Evolutionary conservation across 331 rosid genomes (phyloP).

Genomic region (Spiraea crenata): DNA sequence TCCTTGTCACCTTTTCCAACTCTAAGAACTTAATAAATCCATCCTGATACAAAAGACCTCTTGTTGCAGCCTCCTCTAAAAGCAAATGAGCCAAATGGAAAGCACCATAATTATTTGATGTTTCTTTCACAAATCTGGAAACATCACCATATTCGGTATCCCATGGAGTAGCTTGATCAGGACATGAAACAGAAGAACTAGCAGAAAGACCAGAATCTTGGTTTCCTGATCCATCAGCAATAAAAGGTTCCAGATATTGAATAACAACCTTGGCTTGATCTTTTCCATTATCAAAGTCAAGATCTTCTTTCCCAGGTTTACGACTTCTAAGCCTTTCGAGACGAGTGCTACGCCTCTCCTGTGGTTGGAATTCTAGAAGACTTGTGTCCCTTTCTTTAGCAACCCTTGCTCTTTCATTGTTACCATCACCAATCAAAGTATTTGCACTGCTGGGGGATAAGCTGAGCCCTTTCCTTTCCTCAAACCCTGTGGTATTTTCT

Average conservation of each 20-base stretch:
- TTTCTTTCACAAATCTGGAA: slow-evolving; percentile 57
- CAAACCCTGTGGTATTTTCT: slow-evolving; percentile 41
- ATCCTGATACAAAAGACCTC: slow-evolving; percentile 54
- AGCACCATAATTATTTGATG: slow-evolving; percentile 75
- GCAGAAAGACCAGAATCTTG: slow-evolving; percentile 37
- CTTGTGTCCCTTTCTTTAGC: slow-evolving; percentile 66
- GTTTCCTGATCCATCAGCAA: slow-evolving; percentile 47
- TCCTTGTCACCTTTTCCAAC: slow-evolving; percentile 86
- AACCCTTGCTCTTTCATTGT: slow-evolving; percentile 41
- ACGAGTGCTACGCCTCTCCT: slow-evolving; percentile 94
- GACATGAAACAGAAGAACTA: slow-evolving; percentile 29
- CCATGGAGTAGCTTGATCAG: slow-evolving; percentile 39
- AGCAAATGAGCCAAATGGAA: slow-evolving; percentile 83
- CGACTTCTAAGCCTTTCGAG: slow-evolving; percentile 95
- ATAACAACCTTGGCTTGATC: slow-evolving; percentile 68
- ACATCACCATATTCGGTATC: slow-evolving; percentile 58
- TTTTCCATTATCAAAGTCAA: slow-evolving; percentile 65
- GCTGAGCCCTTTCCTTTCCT: slow-evolving; percentile 49
- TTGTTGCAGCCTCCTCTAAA: slow-evolving; percentile 67
- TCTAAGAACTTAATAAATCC: slow-evolving; percentile 73
- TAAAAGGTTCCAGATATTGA: slow-evolving; percentile 76
- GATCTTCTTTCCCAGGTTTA: slow-evolving; percentile 91
- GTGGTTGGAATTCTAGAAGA: slow-evolving; percentile 71
- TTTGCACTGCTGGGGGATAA: slow-evolving; percentile 31
- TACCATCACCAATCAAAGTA: slow-evolving; percentile 41